Percentiles rank a stretch among this genome's conserved stretches.
Evolutionary conservation across 164 flowering plant genomes (phyloP).

Genomic region (Tinospora cordifolia): DNA sequence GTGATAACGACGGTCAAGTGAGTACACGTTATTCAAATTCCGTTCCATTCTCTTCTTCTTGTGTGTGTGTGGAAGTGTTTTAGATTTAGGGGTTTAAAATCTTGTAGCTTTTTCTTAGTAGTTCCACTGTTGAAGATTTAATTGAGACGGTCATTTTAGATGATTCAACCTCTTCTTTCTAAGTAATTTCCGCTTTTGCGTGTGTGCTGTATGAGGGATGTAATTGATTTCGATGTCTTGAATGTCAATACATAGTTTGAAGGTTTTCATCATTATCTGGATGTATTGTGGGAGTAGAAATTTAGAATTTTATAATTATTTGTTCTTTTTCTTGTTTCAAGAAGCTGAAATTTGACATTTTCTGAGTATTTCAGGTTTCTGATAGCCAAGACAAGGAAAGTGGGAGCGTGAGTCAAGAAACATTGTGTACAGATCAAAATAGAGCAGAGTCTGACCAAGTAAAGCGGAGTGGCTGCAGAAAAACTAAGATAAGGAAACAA

Average conservation of each 20-base stretch:
- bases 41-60: background rate
- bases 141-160: background rate
- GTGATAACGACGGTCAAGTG: constrained; percentile 29
- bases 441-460: constrained; percentile 24
- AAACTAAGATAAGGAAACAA: constrained; percentile 27
- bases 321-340: background rate
- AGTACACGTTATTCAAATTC: background rate
- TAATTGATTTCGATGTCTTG: background rate
- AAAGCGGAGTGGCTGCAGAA: constrained; percentile 27
- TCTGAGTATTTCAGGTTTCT: constrained; percentile 25
- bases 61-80: background rate
- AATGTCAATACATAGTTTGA: background rate
- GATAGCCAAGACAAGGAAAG: constrained; percentile 26
- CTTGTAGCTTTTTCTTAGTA: background rate
- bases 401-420: constrained; percentile 15
- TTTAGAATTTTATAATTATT: background rate
- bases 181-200: too few relatives aligned
- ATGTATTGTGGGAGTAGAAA: background rate
- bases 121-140: background rate
- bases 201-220: background rate
- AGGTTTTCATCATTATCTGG: background rate
- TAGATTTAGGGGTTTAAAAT: background rate
- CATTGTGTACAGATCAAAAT: constrained; percentile 18
- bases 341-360: constrained; percentile 8
- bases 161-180: background rate